phyloP scores from a whole-genome alignment of 129 eudicot genomes.

The Helianthus tuberosus region DNA sequence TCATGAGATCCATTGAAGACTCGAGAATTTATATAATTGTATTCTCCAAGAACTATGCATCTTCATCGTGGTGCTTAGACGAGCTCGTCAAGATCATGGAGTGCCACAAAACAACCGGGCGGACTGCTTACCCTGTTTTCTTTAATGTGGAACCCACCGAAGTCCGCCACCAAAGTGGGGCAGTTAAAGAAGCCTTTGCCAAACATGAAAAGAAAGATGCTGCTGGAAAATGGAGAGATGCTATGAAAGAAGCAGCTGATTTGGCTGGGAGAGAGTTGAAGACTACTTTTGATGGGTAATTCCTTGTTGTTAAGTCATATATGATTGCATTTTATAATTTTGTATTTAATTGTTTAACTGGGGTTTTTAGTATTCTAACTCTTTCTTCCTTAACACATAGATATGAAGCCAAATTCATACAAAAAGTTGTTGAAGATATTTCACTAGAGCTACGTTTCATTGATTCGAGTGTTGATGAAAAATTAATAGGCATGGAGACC shows the following conservation, averaged over 20 bases:
- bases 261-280: background rate
- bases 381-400: background rate
- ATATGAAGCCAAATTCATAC: slow-evolving; percentile 2
- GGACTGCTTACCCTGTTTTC: background rate
- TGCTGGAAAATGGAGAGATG: background rate
- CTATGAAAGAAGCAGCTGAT: background rate
- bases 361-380: background rate
- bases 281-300: background rate
- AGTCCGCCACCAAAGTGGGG: slow-evolving; percentile 1
- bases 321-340: background rate
- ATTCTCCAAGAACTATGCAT: too few relatives aligned
- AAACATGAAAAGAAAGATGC: background rate
- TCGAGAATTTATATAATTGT: too few relatives aligned
- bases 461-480: background rate
- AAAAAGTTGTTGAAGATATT: slow-evolving; percentile 4
- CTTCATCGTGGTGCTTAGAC: too few relatives aligned
- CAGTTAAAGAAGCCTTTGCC: background rate
- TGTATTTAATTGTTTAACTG: background rate
- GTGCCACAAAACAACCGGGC: too few relatives aligned
- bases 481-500: slow-evolving; percentile 17
- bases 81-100: too few relatives aligned
- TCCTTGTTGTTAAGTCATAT: background rate
- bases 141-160: background rate
- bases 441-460: background rate
- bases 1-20: too few relatives aligned